Conservation (phyloP, 2,329 filamentous ascomycete genomes). For the Atkinsonella texensis region DNA sequence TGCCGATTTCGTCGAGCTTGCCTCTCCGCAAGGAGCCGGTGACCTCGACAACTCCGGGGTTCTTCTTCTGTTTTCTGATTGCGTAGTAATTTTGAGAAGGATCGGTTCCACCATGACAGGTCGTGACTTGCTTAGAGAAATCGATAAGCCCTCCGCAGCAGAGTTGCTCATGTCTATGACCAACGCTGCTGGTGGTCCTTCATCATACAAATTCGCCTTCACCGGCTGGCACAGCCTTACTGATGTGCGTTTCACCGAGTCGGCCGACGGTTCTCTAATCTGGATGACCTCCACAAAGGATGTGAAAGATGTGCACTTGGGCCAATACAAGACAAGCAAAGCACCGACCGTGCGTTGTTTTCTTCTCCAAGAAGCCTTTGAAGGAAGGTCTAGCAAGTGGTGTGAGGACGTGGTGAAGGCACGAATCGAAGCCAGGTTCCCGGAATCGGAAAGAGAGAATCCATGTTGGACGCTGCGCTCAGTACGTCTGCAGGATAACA, state of each 20-base stretch:
- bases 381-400: conserved; percentile 64
- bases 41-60: conserved; percentile 49
- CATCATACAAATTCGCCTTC: conserved; percentile 62
- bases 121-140: conserved; percentile 67
- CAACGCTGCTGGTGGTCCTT: conserved; percentile 47
- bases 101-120: conserved; percentile 52
- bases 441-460: conserved; percentile 72
- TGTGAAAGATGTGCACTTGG: conserved; percentile 42
- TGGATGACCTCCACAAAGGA: conserved; percentile 57
- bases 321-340: conserved; percentile 28
- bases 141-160: conserved; percentile 66
- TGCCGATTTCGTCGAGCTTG: conserved; percentile 66
- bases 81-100: conserved; percentile 66
- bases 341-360: conserved; percentile 54
- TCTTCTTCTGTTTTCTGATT: conserved; percentile 76
- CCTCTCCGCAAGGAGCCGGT: conserved; percentile 44
- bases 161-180: conserved; percentile 52
- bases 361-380: conserved; percentile 60
- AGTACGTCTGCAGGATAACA: conserved; percentile 48
- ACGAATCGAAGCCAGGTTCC: conserved; percentile 71
- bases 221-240: conserved; percentile 58
- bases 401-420: conserved; percentile 82
- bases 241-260: conserved; percentile 63
- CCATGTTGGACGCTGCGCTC: conserved; percentile 70
- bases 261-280: conserved; percentile 48